Evolutionary conservation across 2,329 filamentous ascomycete species (phyloP).

Genomic region (Botrytis aclada): DNA sequence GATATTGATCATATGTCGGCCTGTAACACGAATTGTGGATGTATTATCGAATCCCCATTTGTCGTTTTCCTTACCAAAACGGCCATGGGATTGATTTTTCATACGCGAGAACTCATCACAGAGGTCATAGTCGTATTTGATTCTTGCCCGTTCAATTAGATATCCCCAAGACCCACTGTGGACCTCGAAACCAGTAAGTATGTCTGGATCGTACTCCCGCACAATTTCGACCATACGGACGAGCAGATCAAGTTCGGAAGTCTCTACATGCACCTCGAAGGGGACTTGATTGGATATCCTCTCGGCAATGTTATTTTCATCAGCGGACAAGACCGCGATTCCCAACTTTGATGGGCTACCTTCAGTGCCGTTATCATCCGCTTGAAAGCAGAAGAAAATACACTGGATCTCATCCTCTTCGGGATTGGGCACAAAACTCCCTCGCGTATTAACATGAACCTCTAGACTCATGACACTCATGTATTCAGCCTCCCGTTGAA

Average conservation of each 20-base stretch:
- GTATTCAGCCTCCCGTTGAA: conserved; percentile 82
- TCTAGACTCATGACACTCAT: conserved; percentile 98
- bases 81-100: conserved; percentile 76
- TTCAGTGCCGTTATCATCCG: conserved; percentile 60
- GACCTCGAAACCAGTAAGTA: conserved; percentile 92
- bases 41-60: conserved; percentile 93
- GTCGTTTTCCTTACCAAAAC: conserved; percentile 82
- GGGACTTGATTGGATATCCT: conserved; percentile 60
- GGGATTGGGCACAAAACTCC: conserved; percentile 78
- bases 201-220: conserved; percentile 79
- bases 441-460: conserved; percentile 84
- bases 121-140: conserved; percentile 85
- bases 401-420: conserved; percentile 85
- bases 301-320: conserved; percentile 55
- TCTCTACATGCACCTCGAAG: conserved; percentile 69
- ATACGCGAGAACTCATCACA: conserved; percentile 90
- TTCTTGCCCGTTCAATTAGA: conserved; percentile 80
- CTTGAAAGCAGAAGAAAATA: conserved; percentile 86
- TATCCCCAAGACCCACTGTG: conserved; percentile 95
- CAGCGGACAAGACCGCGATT: conserved; percentile 64
- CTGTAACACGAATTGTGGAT: conserved; percentile 87
- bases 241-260: conserved; percentile 79
- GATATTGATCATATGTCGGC: conserved; percentile 93
- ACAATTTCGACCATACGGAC: conserved; percentile 86
- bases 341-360: conserved; percentile 60